Evolutionary conservation across 2,329 filamentous ascomycete species (phyloP).

Genomic region (Epichloe hybrida): DNA sequence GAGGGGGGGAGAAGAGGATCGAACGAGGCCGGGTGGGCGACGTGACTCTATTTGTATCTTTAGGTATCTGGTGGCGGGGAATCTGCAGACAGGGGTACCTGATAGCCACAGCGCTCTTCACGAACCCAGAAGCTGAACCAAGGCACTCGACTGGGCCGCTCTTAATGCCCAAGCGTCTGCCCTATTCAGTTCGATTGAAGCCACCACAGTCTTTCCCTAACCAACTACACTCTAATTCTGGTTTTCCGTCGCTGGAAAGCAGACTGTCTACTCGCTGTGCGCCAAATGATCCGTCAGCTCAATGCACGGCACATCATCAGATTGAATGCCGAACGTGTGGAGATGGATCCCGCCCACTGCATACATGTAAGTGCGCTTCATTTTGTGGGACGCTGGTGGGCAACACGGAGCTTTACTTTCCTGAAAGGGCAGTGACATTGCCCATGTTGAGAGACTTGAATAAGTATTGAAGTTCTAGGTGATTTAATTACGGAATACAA

Average conservation of each 20-base stretch:
- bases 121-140: not conserved
- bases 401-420: not conserved
- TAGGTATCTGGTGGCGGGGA: slow-evolving; percentile 4
- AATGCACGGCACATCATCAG: no score
- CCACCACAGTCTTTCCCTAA: no score
- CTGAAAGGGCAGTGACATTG: not conserved
- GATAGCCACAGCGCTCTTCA: not conserved
- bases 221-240: no score
- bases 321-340: not conserved
- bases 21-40: slow-evolving; percentile 3
- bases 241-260: no score
- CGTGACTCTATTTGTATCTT: slow-evolving; percentile 5
- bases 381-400: not conserved
- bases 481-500: not conserved
- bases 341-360: not conserved
- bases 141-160: not conserved
- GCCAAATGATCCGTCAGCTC: no score
- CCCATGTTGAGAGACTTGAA: not conserved
- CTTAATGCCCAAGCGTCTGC: no score
- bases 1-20: slow-evolving; percentile 14
- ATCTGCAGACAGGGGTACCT: slow-evolving; percentile 6
- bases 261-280: no score
- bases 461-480: slow-evolving; percentile 8
- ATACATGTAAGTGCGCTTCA: not conserved
- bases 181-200: no score